phyloP scores from a whole-genome alignment of 2,329 filamentous ascomycete genomes.

The Fusarium irregulare region DNA sequence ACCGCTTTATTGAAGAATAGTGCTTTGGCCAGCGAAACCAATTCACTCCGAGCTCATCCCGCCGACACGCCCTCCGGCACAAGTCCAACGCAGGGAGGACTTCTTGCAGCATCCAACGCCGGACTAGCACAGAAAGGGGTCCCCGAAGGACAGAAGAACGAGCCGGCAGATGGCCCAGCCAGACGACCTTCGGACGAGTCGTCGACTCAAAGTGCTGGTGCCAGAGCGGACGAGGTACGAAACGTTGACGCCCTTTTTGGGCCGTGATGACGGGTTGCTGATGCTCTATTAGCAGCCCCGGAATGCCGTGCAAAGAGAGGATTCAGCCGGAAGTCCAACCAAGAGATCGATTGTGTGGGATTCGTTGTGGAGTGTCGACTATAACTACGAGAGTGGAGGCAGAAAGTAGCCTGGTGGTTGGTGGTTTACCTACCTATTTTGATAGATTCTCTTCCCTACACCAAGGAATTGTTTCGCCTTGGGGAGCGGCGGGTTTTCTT shows the following conservation, averaged over 20 bases:
- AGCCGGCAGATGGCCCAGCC: constrained; percentile 29
- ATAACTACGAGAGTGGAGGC: constrained; percentile 62
- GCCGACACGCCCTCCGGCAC: constrained; percentile 56
- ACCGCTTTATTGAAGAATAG: constrained; percentile 60
- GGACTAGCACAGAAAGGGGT: constrained; percentile 27
- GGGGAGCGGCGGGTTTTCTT: constrained; percentile 25
- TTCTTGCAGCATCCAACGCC: constrained; percentile 40
- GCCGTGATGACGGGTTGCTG: constrained; percentile 57
- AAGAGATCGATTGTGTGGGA: constrained; percentile 71
- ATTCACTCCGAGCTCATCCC: constrained; percentile 64
- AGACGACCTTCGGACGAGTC: constrained; percentile 46
- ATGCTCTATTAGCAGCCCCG: constrained; percentile 47
- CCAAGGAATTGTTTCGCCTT: constrained; percentile 17
- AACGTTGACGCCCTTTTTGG: constrained; percentile 64
- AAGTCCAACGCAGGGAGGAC: constrained; percentile 55
- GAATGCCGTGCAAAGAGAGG: constrained; percentile 53
- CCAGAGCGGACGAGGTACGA: constrained; percentile 63
- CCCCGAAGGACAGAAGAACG: constrained; percentile 30
- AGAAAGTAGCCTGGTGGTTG: constrained; percentile 38
- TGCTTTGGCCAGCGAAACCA: constrained; percentile 68
- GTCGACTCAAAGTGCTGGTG: constrained; percentile 37
- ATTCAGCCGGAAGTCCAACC: constrained; percentile 53
- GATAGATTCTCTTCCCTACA: constrained; percentile 5
- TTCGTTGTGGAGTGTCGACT: constrained; percentile 70
- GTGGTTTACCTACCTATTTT: not conserved